Conservation (phyloP, 768 basidiomycete genomes). For the Hericium coralloides region DNA sequence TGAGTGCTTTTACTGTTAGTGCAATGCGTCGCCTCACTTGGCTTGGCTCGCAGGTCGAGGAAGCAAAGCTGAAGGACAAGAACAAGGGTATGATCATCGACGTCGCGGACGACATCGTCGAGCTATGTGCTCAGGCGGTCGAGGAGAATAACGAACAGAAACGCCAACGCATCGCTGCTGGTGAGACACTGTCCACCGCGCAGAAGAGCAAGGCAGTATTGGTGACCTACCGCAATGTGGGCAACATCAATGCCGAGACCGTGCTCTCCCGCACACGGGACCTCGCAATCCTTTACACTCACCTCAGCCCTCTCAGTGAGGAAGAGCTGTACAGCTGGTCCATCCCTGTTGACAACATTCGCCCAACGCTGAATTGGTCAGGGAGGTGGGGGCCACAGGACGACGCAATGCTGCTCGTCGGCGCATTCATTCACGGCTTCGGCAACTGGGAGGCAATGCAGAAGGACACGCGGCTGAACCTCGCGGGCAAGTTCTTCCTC, state of each 20-base stretch:
- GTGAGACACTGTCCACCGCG: constrained; percentile 85
- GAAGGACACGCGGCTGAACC: constrained; percentile 74
- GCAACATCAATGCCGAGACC: constrained; percentile 96
- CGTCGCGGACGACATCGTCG: constrained; percentile 88
- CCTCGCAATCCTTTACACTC: constrained; percentile 78
- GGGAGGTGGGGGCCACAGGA: constrained; percentile 90
- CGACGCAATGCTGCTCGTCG: constrained; percentile 91
- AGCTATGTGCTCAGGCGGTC: constrained; percentile 75
- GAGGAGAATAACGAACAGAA: constrained; percentile 79
- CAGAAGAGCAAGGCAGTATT: constrained; percentile 97
- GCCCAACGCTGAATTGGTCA: constrained; percentile 93
- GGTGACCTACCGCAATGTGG: constrained; percentile 80
- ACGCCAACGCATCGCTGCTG: constrained; percentile 62
- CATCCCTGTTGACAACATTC: constrained; percentile 88
- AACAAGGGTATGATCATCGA: constrained; percentile 88
- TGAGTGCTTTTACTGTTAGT: constrained; percentile 34
- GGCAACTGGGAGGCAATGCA: constrained; percentile 96
- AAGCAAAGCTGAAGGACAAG: constrained; percentile 89
- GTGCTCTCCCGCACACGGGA: constrained; percentile 85
- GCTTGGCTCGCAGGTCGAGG: constrained; percentile 50
- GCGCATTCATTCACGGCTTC: constrained; percentile 89
- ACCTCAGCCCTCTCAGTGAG: constrained; percentile 50
- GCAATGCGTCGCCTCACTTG: constrained; percentile 3
- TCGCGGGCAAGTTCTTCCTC: constrained; percentile 93
- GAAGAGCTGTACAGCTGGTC: constrained; percentile 76